Base-by-base conservation (phyloP, 768 basidiomycete genomes). In the Auriscalpium microsporum region DNA sequence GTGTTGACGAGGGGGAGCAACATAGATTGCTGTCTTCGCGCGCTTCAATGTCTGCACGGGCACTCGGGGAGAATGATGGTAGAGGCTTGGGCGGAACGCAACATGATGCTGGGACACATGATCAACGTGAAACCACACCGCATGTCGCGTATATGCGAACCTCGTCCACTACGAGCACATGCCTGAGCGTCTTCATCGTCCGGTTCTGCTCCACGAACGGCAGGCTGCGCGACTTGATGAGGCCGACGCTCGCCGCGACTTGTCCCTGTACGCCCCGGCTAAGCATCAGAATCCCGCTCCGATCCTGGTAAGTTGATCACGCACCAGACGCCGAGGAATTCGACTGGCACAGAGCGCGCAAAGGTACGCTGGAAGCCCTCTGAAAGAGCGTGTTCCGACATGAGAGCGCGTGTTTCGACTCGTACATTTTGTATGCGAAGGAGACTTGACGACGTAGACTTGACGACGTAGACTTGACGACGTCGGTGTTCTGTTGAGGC, bases 1-100 rank as follows among this genome's bases (percentile, higher is more conserved):
- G 76, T 75, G 70, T 90, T 89, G 74, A 89, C 83, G 64, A 94
- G 80, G 74, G 86, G 88, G 57, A 90, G n/a, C n/a, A n/a, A n/a
- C n/a, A n/a, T n/a, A n/a, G n/a, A n/a, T n/a, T n/a, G n/a, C n/a
- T n/a, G n/a, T n/a, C n/a, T n/a, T n/a, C n/a, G n/a, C n/a, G n/a
- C n/a, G n/a, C n/a, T n/a, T 17, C 10, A 10, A 19, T n/a, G 10
- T 40, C 17, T 9, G 33, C 21, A 17, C 28, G 13, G 16, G n/a
- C 19, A 3, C n/a, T n/a, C 44, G 35, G 58, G 63, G 61, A 0
- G 73, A 72, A 16, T 76, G 71, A 61, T 86, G 84, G 62, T 81
- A 89, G n/a, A 75, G 61, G 59, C 83, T 86, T 3, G 87, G 83
- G 28, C 73, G 68, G 64, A 83, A 90, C 64, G 76, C 81, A n/a